These are phyloP conservation scores for Ogataea zsoltii DNA, from an alignment of 805 yeast genomes.

Conservation along the genomic window DNA sequence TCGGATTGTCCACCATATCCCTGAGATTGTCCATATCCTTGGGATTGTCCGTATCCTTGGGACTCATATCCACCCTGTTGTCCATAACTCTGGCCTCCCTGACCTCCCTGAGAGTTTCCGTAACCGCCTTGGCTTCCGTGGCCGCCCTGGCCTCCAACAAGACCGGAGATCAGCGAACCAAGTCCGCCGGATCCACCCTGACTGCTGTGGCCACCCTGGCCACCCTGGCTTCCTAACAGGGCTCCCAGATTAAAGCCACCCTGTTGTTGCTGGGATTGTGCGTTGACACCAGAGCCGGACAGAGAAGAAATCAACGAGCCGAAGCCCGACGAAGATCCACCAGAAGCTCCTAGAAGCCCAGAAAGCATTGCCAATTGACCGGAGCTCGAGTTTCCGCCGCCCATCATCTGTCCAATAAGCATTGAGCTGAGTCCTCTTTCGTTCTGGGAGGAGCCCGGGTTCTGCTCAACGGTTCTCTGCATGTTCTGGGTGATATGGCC, in stretches of 20 bases:
- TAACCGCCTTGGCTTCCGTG: slow-evolving; percentile 8
- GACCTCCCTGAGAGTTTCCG: slow-evolving; percentile 7
- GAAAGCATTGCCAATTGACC: slow-evolving; percentile 30
- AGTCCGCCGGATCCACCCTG: slow-evolving; percentile 18
- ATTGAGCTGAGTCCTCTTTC: slow-evolving; percentile 33
- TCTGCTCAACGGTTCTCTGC: slow-evolving; percentile 24
- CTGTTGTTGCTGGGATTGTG: slow-evolving; percentile 20
- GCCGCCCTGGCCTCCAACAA: slow-evolving; percentile 13
- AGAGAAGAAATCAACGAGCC: slow-evolving; percentile 27
- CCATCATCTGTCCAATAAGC: slow-evolving; percentile 28
- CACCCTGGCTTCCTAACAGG: slow-evolving; percentile 20
- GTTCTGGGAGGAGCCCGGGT: slow-evolving; percentile 23
- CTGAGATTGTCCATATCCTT: slow-evolving; percentile 8
- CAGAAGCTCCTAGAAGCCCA: slow-evolving; percentile 22
- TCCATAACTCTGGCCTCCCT: slow-evolving; percentile 9
- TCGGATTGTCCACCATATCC: background rate
- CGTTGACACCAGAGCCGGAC: slow-evolving; percentile 27
- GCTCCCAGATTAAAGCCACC: slow-evolving; percentile 33
- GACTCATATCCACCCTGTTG: slow-evolving; percentile 17
- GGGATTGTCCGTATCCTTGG: slow-evolving; percentile 10
- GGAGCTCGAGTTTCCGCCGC: slow-evolving; percentile 28
- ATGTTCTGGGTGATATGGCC: slow-evolving; percentile 23
- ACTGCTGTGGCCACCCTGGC: slow-evolving; percentile 10
- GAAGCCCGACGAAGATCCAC: slow-evolving; percentile 21
- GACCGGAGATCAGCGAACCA: slow-evolving; percentile 23